A percentile compares a stretch with the other conserved stretches of the same genome.
Conservation (phyloP, 208 protist species). For the Leishmania lainsoni region DNA sequence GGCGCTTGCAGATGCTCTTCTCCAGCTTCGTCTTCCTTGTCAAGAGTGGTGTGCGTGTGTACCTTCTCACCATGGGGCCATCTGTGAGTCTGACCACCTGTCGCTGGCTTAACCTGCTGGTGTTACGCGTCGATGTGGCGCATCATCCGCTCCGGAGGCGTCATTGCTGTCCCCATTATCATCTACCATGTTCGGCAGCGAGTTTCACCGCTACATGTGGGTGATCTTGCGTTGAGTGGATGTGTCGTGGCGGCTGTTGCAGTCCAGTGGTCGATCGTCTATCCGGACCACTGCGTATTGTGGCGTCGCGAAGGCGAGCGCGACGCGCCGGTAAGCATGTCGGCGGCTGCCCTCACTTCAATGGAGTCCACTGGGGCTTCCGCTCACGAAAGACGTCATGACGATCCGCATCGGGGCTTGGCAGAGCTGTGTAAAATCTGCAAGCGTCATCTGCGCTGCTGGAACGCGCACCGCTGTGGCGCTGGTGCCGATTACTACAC, state of each 20-base stretch:
- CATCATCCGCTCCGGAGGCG: not conserved
- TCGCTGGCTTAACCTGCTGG: constrained; percentile 5
- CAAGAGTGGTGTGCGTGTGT: constrained; percentile 33
- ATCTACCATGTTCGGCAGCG: not conserved
- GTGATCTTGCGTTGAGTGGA: constrained; percentile 18
- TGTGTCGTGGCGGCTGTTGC: constrained; percentile 9
- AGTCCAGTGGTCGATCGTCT: constrained; percentile 25
- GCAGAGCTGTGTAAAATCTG: constrained; percentile 1
- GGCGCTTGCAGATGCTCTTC: constrained; percentile 22
- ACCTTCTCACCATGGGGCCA: not conserved
- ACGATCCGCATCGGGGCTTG: not conserved
- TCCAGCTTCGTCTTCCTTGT: constrained; percentile 28
- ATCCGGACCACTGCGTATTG: constrained; percentile 11
- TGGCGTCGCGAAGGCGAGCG: not conserved
- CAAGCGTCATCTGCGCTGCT: constrained; percentile 12
- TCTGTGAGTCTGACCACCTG: not conserved
- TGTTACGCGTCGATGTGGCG: constrained; percentile 9
- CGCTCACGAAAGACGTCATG: not conserved
- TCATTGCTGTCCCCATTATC: not conserved
- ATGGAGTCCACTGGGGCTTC: not conserved
- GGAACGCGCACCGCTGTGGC: constrained; percentile 38
- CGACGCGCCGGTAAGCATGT: not conserved
- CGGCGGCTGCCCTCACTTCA: not conserved
- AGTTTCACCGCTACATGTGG: constrained; percentile 8
- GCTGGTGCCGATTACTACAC: constrained; percentile 65